Base-by-base conservation (phyloP, 192 early-diverging fungal species). In the Umbelopsis vinacea region DNA sequence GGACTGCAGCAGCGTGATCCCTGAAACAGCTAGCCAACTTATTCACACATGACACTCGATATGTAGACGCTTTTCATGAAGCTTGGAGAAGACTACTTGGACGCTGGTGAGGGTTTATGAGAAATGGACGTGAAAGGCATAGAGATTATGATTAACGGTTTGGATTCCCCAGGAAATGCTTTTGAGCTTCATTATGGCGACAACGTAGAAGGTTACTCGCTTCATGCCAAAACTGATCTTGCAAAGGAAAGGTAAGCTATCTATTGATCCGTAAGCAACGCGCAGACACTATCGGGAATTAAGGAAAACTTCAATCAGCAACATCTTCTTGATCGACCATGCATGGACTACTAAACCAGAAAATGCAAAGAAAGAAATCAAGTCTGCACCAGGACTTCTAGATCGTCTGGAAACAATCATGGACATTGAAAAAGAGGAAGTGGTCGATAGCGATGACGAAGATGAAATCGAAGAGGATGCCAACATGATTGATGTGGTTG, bases 261-360 rank as follows among this genome's bases (percentile, higher is more conserved):
- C 6, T 0, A 35, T 38, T 19, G 21, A 37, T 2, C 52, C 40
- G 11, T 7, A 12, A 43, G 6, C 40, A 52, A 24, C 17, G 19
- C 52, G 33, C 37, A 54, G 9, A 43, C 6, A 12, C 40, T 11
- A 43, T 43, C 47, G 17, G 6, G 10, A 11, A 33, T n/a, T 23
- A n/a, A 29, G 23, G 11, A 38, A 3, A 26, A 12, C 21, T 70
- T 53, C 50, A 15, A n/a, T 24, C 48, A 87, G 87, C 67, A 78
- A 89, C 46, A 88, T 92, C 33, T 92, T 89, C 63, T 74, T 92
- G 71, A 81, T 91, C 6, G 91, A 91, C 48, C 89, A 91, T 52
- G 87, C 89, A 9, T 92, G 91, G 91, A 92, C 91, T 5, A 92
- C 91, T 21, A 82, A 85, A 6, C 75, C 85, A 1, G 86, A 86